Evolutionary conservation across 2,329 filamentous ascomycete genomes (phyloP).

Genomic region (Cladosporium colombiae): DNA sequence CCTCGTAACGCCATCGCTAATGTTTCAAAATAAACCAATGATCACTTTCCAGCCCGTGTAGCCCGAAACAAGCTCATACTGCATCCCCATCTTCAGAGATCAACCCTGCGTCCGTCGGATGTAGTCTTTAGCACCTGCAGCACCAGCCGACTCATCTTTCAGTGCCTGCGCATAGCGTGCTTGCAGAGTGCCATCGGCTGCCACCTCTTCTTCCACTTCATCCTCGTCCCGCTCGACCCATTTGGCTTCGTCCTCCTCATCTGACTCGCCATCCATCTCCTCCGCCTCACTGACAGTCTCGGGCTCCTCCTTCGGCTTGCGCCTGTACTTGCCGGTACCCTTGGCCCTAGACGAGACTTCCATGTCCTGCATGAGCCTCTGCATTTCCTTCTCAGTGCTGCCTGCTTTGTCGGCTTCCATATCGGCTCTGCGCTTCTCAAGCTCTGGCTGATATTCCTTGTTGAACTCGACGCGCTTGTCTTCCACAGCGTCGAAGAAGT

Average conservation of each 20-base stretch:
- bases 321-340: conserved; percentile 36
- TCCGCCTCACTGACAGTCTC: conserved; percentile 54
- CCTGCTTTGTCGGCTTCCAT: conserved; percentile 73
- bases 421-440: conserved; percentile 74
- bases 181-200: conserved; percentile 63
- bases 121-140: conserved; percentile 21
- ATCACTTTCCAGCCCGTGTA: not conserved
- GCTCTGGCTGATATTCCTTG: conserved; percentile 85
- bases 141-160: conserved; percentile 46
- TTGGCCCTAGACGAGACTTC: conserved; percentile 53
- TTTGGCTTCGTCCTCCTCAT: conserved; percentile 43
- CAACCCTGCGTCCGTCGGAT: conserved; percentile 24
- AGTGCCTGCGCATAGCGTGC: conserved; percentile 76
- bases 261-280: conserved; percentile 56
- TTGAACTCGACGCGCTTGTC: conserved; percentile 88
- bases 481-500: conserved; percentile 88
- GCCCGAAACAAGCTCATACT: not conserved
- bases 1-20: conserved; percentile 16
- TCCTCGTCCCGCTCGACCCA: conserved; percentile 45
- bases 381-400: conserved; percentile 76
- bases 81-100: not conserved
- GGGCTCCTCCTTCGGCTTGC: conserved; percentile 44
- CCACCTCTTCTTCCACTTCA: conserved; percentile 59
- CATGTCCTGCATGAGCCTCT: conserved; percentile 95
- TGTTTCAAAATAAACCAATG: not conserved